These are phyloP conservation scores for Porodaedalea pini DNA, from an alignment of 1,284 basidiomycete genomes.

Conservation along the genomic window DNA sequence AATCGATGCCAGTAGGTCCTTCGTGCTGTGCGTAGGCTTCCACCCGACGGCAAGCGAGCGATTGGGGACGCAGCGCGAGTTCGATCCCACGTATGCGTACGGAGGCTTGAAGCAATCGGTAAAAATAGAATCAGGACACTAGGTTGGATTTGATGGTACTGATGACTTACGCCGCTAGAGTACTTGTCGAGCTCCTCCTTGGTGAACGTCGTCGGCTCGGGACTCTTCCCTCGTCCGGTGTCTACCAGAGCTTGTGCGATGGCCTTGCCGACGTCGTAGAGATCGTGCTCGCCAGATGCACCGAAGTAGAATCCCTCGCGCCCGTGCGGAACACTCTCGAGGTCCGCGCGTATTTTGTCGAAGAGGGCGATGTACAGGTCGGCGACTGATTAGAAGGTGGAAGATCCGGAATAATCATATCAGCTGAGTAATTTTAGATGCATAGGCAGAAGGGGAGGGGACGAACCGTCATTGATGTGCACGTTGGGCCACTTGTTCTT, in stretches of 20 bases:
- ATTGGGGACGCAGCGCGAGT: constrained; percentile 49
- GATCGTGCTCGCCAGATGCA: constrained; percentile 43
- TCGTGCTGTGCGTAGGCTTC: constrained; percentile 44
- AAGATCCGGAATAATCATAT: constrained; percentile 27
- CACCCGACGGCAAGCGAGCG: constrained; percentile 55
- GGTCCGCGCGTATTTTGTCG: constrained; percentile 32
- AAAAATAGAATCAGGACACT: no score
- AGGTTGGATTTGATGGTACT: no score
- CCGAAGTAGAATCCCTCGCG: constrained; percentile 49
- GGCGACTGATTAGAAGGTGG: background rate
- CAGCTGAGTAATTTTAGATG: background rate
- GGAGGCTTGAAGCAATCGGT: constrained; percentile 29
- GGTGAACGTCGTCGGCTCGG: constrained; percentile 41
- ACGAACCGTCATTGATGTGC: constrained; percentile 41
- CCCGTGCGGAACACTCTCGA: constrained; percentile 38
- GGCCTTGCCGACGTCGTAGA: constrained; percentile 32
- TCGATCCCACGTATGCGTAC: constrained; percentile 46
- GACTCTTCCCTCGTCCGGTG: constrained; percentile 33
- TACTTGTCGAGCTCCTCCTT: constrained; percentile 37
- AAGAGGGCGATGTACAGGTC: constrained; percentile 24
- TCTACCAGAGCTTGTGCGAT: constrained; percentile 34
- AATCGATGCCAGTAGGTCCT: constrained; percentile 46
- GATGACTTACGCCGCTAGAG: constrained; percentile 28
- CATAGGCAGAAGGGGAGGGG: background rate
- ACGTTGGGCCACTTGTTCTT: constrained; percentile 48